A percentile compares a stretch with the other conserved stretches of the same genome.
Evolutionary conservation across 192 early-diverging fungal species (phyloP).

Genomic region (Coemansia aciculifera): DNA sequence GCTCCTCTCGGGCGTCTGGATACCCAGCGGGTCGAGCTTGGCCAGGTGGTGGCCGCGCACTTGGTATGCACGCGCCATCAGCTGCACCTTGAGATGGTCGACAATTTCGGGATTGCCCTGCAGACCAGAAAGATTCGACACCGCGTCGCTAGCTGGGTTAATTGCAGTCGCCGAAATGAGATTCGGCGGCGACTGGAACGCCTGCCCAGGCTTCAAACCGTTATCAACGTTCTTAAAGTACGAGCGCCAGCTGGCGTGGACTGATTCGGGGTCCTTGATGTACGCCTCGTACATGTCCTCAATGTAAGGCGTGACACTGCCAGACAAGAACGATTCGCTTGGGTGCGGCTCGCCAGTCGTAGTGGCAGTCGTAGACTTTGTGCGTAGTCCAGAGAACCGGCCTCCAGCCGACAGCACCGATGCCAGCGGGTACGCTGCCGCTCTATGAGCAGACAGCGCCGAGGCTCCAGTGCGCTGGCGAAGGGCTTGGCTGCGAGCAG

Average conservation of each 20-base stretch:
- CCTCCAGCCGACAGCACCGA: constrained; percentile 22
- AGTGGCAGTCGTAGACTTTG: constrained; percentile 33
- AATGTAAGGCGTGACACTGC: constrained; percentile 82
- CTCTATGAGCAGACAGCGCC: constrained; percentile 19
- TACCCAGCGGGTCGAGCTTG: constrained; percentile 91
- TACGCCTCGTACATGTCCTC: constrained; percentile 97
- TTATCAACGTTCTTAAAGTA: constrained; percentile 87
- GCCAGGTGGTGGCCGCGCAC: constrained; percentile 95
- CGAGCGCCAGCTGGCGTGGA: constrained; percentile 94
- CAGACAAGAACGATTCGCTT: constrained; percentile 83
- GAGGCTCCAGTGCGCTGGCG: constrained; percentile 41
- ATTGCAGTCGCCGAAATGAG: constrained; percentile 70
- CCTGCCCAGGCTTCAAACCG: constrained; percentile 64
- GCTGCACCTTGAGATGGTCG: constrained; percentile 98
- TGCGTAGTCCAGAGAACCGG: constrained; percentile 20
- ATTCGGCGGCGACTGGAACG: constrained; percentile 81
- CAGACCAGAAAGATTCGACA: constrained; percentile 44
- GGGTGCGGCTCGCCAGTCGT: constrained; percentile 52
- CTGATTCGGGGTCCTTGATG: constrained; percentile 83
- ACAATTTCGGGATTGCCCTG: constrained; percentile 74
- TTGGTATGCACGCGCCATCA: constrained; percentile 93
- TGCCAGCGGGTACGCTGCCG: constrained; percentile 13
- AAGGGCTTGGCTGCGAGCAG: constrained; percentile 39
- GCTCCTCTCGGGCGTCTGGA: constrained; percentile 63
- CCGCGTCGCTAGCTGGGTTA: constrained; percentile 58